Evolutionary conservation across 1,284 basidiomycete species (phyloP).

Genomic region (Amylostereum areolatum): DNA sequence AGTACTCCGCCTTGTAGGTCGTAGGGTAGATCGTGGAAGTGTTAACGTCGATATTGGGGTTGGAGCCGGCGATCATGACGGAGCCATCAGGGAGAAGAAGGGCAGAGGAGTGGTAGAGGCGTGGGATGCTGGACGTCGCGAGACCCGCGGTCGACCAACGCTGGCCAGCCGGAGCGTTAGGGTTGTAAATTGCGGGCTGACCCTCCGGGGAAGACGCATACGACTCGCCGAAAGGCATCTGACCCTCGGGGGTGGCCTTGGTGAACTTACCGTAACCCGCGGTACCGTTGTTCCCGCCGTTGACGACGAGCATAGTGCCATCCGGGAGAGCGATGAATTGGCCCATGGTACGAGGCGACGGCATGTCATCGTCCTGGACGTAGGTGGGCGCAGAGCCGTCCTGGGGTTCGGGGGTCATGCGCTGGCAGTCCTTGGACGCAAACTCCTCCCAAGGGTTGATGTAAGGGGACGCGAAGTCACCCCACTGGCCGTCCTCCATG

Average conservation of each 20-base stretch:
- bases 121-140: slow-evolving; percentile 54
- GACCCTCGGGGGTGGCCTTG: slow-evolving; percentile 31
- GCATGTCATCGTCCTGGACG: slow-evolving; percentile 68
- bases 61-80: slow-evolving; percentile 86
- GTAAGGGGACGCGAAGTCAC: slow-evolving; percentile 64
- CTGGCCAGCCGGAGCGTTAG: slow-evolving; percentile 52
- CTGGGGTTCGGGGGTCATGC: slow-evolving; percentile 75
- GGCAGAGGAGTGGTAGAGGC: slow-evolving; percentile 88
- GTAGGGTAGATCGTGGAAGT: slow-evolving; percentile 70
- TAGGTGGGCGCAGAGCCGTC: slow-evolving; percentile 51
- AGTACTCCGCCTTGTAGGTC: slow-evolving; percentile 82
- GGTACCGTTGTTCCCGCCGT: slow-evolving; percentile 76
- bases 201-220: slow-evolving; percentile 61
- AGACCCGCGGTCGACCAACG: slow-evolving; percentile 73
- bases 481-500: slow-evolving; percentile 67
- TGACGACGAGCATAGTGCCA: slow-evolving; percentile 68
- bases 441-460: slow-evolving; percentile 62
- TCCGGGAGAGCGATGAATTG: slow-evolving; percentile 80
- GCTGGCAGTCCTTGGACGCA: slow-evolving; percentile 61
- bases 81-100: slow-evolving; percentile 85
- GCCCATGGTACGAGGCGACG: slow-evolving; percentile 80
- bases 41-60: slow-evolving; percentile 88
- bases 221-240: slow-evolving; percentile 64
- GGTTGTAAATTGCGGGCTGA: slow-evolving; percentile 75
- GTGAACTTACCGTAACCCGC: slow-evolving; percentile 63